These are phyloP conservation scores for Spiromastix sp. DNA, from an alignment of 2,329 filamentous ascomycete genomes.

Conservation along the genomic window DNA sequence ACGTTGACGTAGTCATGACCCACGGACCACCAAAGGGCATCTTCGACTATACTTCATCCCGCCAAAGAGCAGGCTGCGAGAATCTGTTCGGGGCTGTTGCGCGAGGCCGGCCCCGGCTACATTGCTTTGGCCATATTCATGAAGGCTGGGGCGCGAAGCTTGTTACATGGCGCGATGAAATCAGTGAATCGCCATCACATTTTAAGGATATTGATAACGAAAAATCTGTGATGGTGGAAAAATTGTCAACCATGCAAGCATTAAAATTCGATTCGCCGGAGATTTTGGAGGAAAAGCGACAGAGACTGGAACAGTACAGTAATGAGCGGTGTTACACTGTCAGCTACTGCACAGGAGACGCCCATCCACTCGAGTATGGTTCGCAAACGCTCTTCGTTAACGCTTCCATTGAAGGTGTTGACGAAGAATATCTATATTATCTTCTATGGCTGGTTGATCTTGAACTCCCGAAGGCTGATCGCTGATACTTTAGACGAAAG, in stretches of 20 bases:
- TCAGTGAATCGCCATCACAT: constrained; percentile 29
- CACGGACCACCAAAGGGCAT: constrained; percentile 46
- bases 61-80: constrained; percentile 23
- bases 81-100: constrained; percentile 22
- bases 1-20: constrained; percentile 41
- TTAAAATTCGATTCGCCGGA: constrained; percentile 11
- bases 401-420: constrained; percentile 42
- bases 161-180: constrained; percentile 39
- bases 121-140: constrained; percentile 34
- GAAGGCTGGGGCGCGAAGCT: constrained; percentile 48
- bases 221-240: constrained; percentile 28
- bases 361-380: constrained; percentile 24
- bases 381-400: constrained; percentile 51
- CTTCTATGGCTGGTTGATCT: constrained; percentile 46
- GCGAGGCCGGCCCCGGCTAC: constrained; percentile 23
- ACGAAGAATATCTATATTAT: constrained; percentile 36
- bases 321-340: constrained; percentile 23
- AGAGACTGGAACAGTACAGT: constrained; percentile 14
- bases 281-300: constrained; percentile 6
- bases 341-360: constrained; percentile 30
- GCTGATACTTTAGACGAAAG: too few species aligned
- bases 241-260: constrained; percentile 16
- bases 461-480: constrained; percentile 27
- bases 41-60: constrained; percentile 32
- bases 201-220: constrained; percentile 38